phyloP scores from a whole-genome alignment of 2,329 filamentous ascomycete genomes.

The Incumbomyces delicatus region DNA sequence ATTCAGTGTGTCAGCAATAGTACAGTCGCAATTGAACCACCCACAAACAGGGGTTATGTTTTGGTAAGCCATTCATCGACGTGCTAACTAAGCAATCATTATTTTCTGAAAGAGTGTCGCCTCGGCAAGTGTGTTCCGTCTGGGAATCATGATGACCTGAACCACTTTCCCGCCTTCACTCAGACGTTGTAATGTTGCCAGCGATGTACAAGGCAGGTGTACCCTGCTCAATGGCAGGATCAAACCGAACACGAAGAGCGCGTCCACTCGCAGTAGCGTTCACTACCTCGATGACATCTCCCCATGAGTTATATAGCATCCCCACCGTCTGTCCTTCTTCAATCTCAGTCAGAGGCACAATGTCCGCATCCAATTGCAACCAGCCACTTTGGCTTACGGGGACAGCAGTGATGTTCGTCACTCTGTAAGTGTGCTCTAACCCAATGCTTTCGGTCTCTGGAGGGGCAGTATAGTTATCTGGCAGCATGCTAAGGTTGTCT shows the following conservation, averaged over 20 bases:
- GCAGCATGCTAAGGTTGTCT: slow-evolving; percentile 6
- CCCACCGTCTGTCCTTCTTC: slow-evolving; percentile 8
- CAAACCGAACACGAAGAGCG: not conserved
- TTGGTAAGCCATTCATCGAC: no score
- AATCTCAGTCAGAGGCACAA: slow-evolving; percentile 1
- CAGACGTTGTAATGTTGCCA: slow-evolving; percentile 6
- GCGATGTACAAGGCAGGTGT: not conserved
- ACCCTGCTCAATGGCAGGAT: slow-evolving; percentile 7
- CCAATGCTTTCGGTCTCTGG: slow-evolving; percentile 1
- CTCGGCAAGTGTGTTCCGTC: no score
- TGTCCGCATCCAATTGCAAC: slow-evolving; percentile 4
- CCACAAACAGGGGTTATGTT: no score
- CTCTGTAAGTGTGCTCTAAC: slow-evolving; percentile 2
- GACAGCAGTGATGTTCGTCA: slow-evolving; percentile 1
- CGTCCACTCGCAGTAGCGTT: slow-evolving; percentile 4
- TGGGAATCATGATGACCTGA: no score
- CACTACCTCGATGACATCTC: slow-evolving; percentile 7
- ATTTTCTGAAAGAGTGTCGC: no score
- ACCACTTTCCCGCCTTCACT: not conserved
- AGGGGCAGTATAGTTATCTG: not conserved
- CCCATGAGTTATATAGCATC: slow-evolving; percentile 6
- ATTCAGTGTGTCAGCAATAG: no score
- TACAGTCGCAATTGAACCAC: no score
- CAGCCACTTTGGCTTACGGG: slow-evolving; percentile 4
- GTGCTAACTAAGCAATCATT: no score